Percentiles rank a stretch among this genome's conserved stretches.
phyloP scores from a whole-genome alignment of 345 rosid species.

The Hibiscus mutabilis region DNA sequence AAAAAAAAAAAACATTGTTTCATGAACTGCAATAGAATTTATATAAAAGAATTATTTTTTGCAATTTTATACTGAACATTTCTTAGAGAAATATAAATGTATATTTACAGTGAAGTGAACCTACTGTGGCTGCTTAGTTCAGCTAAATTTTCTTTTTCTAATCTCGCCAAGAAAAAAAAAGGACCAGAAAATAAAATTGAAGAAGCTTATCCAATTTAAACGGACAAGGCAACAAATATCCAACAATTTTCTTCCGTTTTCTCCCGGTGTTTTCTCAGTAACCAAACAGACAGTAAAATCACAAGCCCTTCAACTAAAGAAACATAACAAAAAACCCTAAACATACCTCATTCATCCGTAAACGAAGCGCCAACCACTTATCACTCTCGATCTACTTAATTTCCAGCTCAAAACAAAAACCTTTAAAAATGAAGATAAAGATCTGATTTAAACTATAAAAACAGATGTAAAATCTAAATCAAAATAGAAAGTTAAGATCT shows the following conservation, averaged over 20 bases:
- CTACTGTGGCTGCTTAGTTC: slow-evolving; percentile 14
- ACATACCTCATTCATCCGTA: slow-evolving; percentile 31
- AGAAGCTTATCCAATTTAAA: slow-evolving; percentile 15
- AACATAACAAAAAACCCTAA: neutral
- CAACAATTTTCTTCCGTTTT: neutral
- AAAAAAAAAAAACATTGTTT: neutral
- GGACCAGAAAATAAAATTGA: neutral
- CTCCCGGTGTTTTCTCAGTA: slow-evolving; percentile 21
- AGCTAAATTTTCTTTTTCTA: neutral
- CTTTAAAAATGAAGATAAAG: neutral
- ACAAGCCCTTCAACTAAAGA: neutral
- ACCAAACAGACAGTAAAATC: slow-evolving; percentile 21
- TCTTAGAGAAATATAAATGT: neutral
- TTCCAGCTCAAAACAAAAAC: neutral
- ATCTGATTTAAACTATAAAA: slow-evolving; percentile 7
- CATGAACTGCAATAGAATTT: neutral
- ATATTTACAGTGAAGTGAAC: slow-evolving; percentile 8
- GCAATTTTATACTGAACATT: neutral
- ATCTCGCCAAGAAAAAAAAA: neutral
- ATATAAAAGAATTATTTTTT: neutral
- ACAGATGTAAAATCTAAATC: neutral
- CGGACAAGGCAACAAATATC: neutral
- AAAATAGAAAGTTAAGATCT: neutral
- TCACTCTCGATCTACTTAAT: slow-evolving; percentile 12
- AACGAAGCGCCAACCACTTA: slow-evolving; percentile 10